Evolutionary conservation across 2,329 filamentous ascomycete species (phyloP).

Genomic region (Dryadomyces sulphureus): DNA sequence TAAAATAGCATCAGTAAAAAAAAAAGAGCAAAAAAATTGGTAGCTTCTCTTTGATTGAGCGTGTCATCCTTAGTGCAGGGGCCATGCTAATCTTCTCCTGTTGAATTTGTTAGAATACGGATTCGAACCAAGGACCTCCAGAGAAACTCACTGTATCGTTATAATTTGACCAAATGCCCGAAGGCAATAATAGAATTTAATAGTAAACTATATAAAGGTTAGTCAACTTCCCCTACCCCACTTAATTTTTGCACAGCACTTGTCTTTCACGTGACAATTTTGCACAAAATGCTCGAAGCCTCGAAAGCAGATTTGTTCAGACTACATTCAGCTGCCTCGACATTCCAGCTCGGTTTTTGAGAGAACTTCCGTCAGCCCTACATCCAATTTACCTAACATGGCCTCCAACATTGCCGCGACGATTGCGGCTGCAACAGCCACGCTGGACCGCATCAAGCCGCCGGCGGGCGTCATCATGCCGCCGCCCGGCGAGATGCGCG

Average conservation of each 20-base stretch:
- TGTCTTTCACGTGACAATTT: too few relatives aligned
- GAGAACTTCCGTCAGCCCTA: too few relatives aligned
- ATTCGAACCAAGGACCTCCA: not conserved
- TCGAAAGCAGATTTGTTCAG: too few relatives aligned
- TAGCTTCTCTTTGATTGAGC: constrained; percentile 23
- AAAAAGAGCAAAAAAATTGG: not conserved
- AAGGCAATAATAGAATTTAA: not conserved
- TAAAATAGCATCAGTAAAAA: not conserved
- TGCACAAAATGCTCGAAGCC: too few relatives aligned
- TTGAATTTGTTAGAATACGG: constrained; percentile 3
- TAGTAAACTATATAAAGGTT: not conserved
- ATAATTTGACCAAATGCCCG: not conserved
- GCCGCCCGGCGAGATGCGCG: constrained; percentile 69
- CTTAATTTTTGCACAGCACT: too few relatives aligned
- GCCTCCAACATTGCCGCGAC: constrained; percentile 20
- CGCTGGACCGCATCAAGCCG: constrained; percentile 56
- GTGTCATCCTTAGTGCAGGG: constrained; percentile 78
- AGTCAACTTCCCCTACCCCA: too few relatives aligned
- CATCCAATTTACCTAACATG: not conserved
- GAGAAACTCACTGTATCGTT: not conserved
- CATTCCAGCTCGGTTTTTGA: too few relatives aligned
- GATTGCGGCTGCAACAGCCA: constrained; percentile 27
- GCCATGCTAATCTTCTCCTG: constrained; percentile 16
- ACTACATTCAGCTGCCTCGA: too few relatives aligned
- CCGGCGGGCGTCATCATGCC: constrained; percentile 77